Evolutionary conservation across 345 rosid species (phyloP), one percentile per base, ranked within the genome.

Genomic region (Carallia brachiata): DNA sequence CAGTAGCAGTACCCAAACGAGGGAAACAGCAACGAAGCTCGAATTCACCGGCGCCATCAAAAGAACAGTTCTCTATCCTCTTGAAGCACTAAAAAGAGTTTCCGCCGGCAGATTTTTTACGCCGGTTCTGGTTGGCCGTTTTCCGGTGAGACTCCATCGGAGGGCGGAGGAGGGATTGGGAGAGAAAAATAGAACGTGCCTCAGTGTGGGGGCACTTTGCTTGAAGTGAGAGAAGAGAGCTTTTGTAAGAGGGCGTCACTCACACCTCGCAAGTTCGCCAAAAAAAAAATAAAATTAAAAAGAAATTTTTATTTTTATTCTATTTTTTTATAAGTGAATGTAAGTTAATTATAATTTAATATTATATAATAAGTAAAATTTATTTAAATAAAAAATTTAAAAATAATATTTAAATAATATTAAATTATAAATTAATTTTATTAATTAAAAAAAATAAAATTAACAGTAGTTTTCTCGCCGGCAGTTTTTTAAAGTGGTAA

Each of bases 111-210:
- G 48, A 40, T 19, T 13, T 65, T 36, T 30, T 44, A 66, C 6
- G 28, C 58, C 65, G 61, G 71, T 57, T 82, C n/a, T 44, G 52
- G 47, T 69, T 47, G 52, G 75, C 52, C 36, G 77, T 68, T 75
- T 74, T 69, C 83, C 77, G 86, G 77, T 34, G 70, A 75, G 73
- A 67, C 53, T 71, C 80, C 93, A 86, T 86, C 63, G 56, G 72
- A 40, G 4, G 31, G 34, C 63, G 52, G 72, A 36, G 4, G 31
- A 19, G 57, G 8, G 27, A 34, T 37, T 31, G 73, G 19, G 44
- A 53, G 30, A 0, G 61, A 15, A 36, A 63, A 34, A 6, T 8
- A 37, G 56, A 17, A 65, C 19, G 19, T 13, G 50, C 15, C 0
- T 12, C 16, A 44, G 50, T 44, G 50, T 15, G 1, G 50, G 5